These are phyloP conservation scores for Henckelia pumila DNA, from an alignment of 257 asterid species.

Conservation along the genomic window DNA sequence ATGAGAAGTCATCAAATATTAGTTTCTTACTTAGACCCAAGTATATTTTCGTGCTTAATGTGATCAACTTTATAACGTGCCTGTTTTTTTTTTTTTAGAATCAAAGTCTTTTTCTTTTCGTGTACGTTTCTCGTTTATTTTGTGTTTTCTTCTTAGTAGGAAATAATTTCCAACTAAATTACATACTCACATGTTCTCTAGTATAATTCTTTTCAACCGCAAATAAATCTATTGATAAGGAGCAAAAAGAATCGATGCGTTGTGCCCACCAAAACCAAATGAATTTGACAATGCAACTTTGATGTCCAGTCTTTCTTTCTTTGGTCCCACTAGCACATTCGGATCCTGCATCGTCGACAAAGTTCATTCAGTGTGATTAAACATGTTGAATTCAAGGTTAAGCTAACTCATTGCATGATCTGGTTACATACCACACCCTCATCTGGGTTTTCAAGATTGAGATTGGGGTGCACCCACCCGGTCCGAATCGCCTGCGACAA, in stretches of 20 bases:
- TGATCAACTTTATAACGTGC: too few species aligned
- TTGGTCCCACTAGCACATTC: slow-evolving; percentile 65
- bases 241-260: slow-evolving; percentile 83
- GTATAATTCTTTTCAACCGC: background rate
- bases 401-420: background rate
- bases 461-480: slow-evolving; percentile 22
- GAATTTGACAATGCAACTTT: slow-evolving; percentile 93
- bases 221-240: slow-evolving; percentile 55
- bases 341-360: slow-evolving; percentile 42
- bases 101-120: too few species aligned
- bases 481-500: slow-evolving; percentile 78
- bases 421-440: slow-evolving; percentile 64
- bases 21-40: too few species aligned
- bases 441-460: slow-evolving; percentile 91
- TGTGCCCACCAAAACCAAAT: slow-evolving; percentile 90
- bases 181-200: background rate
- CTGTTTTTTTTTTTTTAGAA: too few species aligned
- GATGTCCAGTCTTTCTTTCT: slow-evolving; percentile 60
- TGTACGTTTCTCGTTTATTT: too few species aligned
- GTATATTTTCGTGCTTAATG: too few species aligned
- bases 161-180: too few species aligned
- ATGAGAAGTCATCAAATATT: too few species aligned
- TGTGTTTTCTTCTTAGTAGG: too few species aligned
- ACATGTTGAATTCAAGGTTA: background rate
- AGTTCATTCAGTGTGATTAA: too few species aligned